Evolutionary conservation across 1,139 yeast species (phyloP), one percentile per base, ranked within the genome.

Genomic region (Kurtzmaniella quercitrusa): DNA sequence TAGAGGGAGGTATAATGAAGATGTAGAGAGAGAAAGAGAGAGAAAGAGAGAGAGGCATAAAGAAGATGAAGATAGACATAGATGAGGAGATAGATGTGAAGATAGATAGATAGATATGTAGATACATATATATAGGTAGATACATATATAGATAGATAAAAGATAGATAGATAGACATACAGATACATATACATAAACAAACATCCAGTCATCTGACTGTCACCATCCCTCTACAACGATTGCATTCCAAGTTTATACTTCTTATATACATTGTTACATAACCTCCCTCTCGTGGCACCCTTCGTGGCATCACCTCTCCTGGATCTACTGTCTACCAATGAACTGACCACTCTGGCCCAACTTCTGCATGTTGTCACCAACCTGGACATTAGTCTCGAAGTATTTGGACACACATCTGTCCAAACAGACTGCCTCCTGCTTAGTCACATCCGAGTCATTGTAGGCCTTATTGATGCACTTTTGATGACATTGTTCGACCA

Each of bases 371-470:
- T 81, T 77, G 60, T 91, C 98, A 54, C 98, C 98, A 52, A 94
- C 96, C 71, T 90, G 87, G 53, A 89, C 94, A 65, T 93, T 93
- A 54, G 96, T 90, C 58, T 90, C 97, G 57, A 94, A 94, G 70
- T 93, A 93, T 69, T 93, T 93, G 58, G 95, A 81, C 50, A 93
- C 98, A 73, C 99, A 93, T 75, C 98, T 84, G 71, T 93, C 99
- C 55, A 94, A 77, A 67, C 99, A 93, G 46, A 88, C 75, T 40
- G 93, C 81, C 70, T 93, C 98, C 58, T 77, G 82, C 73, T 88
- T 89, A 69, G 77, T 78, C 52, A 93, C 75, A 29, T 85, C 94
- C 45, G 93, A 86, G 47, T 88, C 94, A 47, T 66, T 60, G 72
- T 91, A 91, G 18, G 64, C 49, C 53, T 68, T 70, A 59, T 70